A percentile compares a stretch with the other conserved stretches of the same genome.
These are phyloP conservation scores for Penicillium subrubescens DNA, from an alignment of 495 filamentous ascomycete genomes.

Conservation along the genomic window DNA sequence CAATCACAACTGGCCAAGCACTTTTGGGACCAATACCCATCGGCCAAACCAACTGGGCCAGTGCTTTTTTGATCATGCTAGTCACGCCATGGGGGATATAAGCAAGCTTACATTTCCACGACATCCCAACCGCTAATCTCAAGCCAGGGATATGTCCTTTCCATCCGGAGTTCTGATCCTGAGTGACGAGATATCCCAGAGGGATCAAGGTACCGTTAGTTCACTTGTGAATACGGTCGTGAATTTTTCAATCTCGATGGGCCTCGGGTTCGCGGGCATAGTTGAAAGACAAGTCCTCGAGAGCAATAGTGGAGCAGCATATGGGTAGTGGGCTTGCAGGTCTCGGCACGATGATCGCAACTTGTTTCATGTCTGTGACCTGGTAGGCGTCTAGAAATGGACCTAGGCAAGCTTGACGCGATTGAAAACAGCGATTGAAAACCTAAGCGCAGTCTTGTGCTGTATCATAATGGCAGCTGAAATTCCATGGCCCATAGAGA, in stretches of 20 bases:
- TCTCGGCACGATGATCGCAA: constrained; percentile 25
- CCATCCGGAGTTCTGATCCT: constrained; percentile 40
- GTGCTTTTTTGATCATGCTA: constrained; percentile 48
- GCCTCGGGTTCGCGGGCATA: constrained; percentile 66
- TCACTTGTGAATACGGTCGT: constrained; percentile 65
- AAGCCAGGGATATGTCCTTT: constrained; percentile 40
- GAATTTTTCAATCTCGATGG: constrained; percentile 69
- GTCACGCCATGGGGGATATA: constrained; percentile 59
- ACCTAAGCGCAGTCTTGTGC: background rate
- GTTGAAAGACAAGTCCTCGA: constrained; percentile 49
- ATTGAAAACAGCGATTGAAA: background rate
- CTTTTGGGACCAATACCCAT: constrained; percentile 40
- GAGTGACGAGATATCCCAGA: constrained; percentile 33
- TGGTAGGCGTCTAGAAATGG: constrained; percentile 10
- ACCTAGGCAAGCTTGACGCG: background rate
- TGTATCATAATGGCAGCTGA: constrained; percentile 6
- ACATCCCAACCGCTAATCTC: constrained; percentile 9
- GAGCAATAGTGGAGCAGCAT: constrained; percentile 42
- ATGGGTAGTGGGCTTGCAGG: constrained; percentile 41
- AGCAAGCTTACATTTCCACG: constrained; percentile 37
- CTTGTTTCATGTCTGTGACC: constrained; percentile 21
- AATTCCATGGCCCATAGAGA: constrained; percentile 22
- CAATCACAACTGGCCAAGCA: constrained; percentile 43
- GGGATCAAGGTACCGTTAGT: constrained; percentile 54
- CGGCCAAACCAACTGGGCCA: constrained; percentile 46